Evolutionary conservation across 192 early-diverging fungal genomes (phyloP).

Genomic region (Backusella circina): DNA sequence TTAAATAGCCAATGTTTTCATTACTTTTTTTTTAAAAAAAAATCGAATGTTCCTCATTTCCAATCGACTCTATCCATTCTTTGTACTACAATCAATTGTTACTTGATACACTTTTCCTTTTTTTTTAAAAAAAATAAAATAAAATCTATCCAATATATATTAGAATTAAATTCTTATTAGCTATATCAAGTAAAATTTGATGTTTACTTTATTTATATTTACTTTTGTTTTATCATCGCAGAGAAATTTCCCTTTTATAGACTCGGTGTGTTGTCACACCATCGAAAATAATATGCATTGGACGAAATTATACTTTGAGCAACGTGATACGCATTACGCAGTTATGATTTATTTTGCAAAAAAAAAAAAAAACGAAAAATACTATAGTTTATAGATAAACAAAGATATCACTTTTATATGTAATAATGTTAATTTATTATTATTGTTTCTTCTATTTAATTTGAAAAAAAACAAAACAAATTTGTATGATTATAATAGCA

Average conservation of each 20-base stretch:
- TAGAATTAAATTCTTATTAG: too few species aligned
- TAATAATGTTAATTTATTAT: not conserved
- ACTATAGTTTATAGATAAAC: not conserved
- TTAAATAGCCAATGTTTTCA: not conserved
- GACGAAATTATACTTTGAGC: not conserved
- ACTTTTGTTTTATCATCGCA: too few species aligned
- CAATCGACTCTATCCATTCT: not conserved
- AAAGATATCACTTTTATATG: not conserved
- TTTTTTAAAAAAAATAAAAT: not conserved
- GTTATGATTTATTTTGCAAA: not conserved
- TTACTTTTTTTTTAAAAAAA: not conserved
- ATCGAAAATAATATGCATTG: not conserved
- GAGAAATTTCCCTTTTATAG: not conserved
- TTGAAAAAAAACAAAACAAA: not conserved
- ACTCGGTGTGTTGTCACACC: not conserved
- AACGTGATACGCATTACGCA: not conserved
- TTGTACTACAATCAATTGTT: not conserved
- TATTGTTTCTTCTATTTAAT: not conserved
- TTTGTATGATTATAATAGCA: not conserved
- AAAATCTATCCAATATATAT: not conserved
- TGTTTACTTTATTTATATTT: too few species aligned
- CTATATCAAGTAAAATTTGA: too few species aligned
- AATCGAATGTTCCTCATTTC: not conserved
- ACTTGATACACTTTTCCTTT: not conserved
- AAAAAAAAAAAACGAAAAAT: not conserved